phyloP scores from a whole-genome alignment of 768 basidiomycete genomes.

The Mycena metata region DNA sequence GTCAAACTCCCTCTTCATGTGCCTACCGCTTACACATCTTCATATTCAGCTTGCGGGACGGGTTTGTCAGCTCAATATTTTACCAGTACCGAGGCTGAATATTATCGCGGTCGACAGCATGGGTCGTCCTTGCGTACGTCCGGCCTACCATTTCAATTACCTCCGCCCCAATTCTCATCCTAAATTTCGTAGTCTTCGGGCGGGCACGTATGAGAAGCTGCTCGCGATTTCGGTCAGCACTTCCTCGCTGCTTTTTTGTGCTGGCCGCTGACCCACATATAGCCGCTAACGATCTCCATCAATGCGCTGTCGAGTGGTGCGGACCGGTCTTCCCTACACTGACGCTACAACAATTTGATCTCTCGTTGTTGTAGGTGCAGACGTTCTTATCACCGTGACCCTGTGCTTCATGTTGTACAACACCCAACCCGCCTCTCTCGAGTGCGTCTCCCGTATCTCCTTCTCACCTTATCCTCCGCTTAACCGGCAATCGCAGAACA shows the following conservation, averaged over 20 bases:
- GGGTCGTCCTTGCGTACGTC: constrained; percentile 58
- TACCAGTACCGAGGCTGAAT: neutral
- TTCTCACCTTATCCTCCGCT: constrained; percentile 24
- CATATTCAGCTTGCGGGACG: constrained; percentile 48
- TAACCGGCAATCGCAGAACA: constrained; percentile 44
- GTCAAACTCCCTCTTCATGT: constrained; percentile 15
- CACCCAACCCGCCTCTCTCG: constrained; percentile 66
- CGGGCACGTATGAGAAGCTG: constrained; percentile 54
- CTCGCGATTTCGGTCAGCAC: constrained; percentile 52
- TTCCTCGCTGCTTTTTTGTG: neutral
- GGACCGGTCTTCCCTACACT: too few relatives aligned
- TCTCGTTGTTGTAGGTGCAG: constrained; percentile 39
- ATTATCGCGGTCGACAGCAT: constrained; percentile 46
- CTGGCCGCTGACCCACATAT: neutral
- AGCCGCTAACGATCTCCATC: constrained; percentile 64
- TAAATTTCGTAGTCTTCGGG: constrained; percentile 47
- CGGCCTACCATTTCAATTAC: too few relatives aligned
- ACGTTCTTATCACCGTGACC: constrained; percentile 63
- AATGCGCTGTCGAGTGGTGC: constrained; percentile 62
- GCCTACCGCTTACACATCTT: neutral
- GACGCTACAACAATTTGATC: too few relatives aligned
- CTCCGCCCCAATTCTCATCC: neutral
- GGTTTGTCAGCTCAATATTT: constrained; percentile 42
- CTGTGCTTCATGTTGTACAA: constrained; percentile 61
- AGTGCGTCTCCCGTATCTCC: constrained; percentile 42